Evolutionary conservation across 495 filamentous ascomycete species (phyloP).

Genomic region (Aspergillus diversus): DNA sequence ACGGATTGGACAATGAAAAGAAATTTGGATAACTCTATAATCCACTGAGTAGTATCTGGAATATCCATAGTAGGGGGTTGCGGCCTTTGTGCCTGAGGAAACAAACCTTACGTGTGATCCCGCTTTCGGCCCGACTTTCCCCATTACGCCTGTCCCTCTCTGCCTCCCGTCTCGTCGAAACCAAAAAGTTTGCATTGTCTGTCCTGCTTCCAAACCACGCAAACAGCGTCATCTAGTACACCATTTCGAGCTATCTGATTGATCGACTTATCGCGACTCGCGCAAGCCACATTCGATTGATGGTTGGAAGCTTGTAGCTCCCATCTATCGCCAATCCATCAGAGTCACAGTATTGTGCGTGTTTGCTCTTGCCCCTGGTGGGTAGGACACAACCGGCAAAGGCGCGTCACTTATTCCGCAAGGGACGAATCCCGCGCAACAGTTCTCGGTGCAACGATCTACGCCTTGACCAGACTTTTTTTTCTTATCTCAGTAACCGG

Average conservation of each 20-base stretch:
- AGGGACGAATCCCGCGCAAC: slow-evolving; percentile 1
- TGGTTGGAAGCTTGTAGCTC: slow-evolving; percentile 17
- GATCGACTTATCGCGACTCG: slow-evolving; percentile 26
- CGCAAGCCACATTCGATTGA: slow-evolving; percentile 14
- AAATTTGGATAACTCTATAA: neutral
- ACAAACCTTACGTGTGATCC: neutral
- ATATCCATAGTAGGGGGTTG: neutral
- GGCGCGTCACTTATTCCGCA: slow-evolving; percentile 8
- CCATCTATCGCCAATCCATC: neutral
- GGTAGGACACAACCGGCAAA: slow-evolving; percentile 2
- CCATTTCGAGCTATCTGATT: slow-evolving; percentile 24
- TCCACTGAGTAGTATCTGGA: neutral
- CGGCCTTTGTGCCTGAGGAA: neutral
- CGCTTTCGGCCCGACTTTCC: slow-evolving; percentile 1
- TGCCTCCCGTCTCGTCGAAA: slow-evolving; percentile 10
- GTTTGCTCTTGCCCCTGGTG: slow-evolving; percentile 9
- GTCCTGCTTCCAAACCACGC: slow-evolving; percentile 51
- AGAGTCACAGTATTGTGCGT: neutral
- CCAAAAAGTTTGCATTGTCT: slow-evolving; percentile 54
- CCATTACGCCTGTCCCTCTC: slow-evolving; percentile 1
- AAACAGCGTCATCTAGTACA: slow-evolving; percentile 43
- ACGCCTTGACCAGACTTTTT: neutral
- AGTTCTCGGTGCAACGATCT: neutral
- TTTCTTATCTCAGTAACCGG: neutral
- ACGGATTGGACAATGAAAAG: slow-evolving; percentile 1